Base-by-base conservation (phyloP, 306 rosid genomes). In the Spatholobus suberectus region DNA sequence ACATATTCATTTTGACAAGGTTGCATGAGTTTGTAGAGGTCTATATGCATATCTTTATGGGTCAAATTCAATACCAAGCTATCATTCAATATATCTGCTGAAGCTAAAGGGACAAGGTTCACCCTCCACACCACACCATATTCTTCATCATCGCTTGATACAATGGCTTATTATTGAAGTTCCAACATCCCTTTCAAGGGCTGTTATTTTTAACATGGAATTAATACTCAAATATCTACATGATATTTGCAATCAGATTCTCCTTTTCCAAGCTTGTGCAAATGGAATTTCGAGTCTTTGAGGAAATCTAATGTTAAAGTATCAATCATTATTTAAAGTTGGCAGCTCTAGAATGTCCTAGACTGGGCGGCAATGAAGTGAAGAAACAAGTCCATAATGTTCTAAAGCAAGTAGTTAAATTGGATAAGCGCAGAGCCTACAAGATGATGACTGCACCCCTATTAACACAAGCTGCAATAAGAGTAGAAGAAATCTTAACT, bases 141-240 rank as follows among this genome's bases (percentile, higher is more conserved):
- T 5, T 52, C 71, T 54, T 26, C 46, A 65, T 27, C 41, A 54
- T 10, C 1, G 34, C 52, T 77, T 55, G 68, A 67, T 24, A 27
- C 5, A 58, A 14, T 76, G 65, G 13, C 77, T 49, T 63, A 51
- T 20, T 20, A 26, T 59, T 59, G 1, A 59, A 4, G 3, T 75
- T 81, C 69, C 76, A 67, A 24, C 58, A 63, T 46, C 73, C 14
- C 67, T 35, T 75, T 73, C n/a, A 66, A 65, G 47, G 34, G 24
- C 57, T 6, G 49, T 35, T 47, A 58, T 32, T 43, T 68, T 9
- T 52, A 67, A 34, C 49, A 62, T 5, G 17, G 35, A 77, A 63
- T 47, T 57, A 47, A 35, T 44, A 41, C n/a, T 80, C 23, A 27
- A 38, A 51, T 59, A 44, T 11, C 63, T 20, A 46, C 63, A 52